Evolutionary conservation across 78 protist species (phyloP), one percentile per base, ranked within the genome.

Genomic region (Protostelium mycophagum): DNA sequence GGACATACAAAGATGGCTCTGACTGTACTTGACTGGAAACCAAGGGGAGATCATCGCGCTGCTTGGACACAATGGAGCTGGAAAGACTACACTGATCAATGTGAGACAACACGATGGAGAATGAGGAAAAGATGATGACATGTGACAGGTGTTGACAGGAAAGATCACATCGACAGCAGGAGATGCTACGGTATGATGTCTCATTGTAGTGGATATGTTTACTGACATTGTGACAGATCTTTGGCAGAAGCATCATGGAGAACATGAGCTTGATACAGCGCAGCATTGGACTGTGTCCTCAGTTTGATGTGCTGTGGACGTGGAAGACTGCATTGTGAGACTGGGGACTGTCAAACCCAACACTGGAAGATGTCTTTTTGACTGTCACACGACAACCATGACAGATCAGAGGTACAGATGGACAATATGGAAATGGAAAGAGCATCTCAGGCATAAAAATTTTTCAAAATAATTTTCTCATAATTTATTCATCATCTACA

Each of bases 301-400:
- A 96, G 36, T 85, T 39, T 31, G 95, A 96, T 63, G 73, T 95
- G 34, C 73, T 94, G 39, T 96, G 98, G 98, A 91, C 92, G 28
- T 85, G 87, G 1, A 83, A 94, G 36, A 93, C 96, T 25, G 93
- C 91, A 0, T 31, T 51, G 31, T 25, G 73, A 51, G 73, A 51
- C 73, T 51, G 73, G 73, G 73, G 73, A 51, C 73, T 51, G 31
- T 25, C 31, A 25, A 51, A 51, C 16, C 16, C 73, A 25, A 51
- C 73, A 25, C 16, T 51, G 16, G 73, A 51, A 16, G 73, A 51
- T 16, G 73, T 51, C 31, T 51, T 51, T 16, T 51, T 51, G 73
- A 5, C 5, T 25, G 73, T 51, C 31, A 51, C 73, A 5, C 5
- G 73, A 51, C n/a, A n/a, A n/a, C n/a, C n/a, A n/a, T n/a, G n/a